Conservation (phyloP, 1,284 basidiomycete species). For the Pseudozyma sp. region DNA sequence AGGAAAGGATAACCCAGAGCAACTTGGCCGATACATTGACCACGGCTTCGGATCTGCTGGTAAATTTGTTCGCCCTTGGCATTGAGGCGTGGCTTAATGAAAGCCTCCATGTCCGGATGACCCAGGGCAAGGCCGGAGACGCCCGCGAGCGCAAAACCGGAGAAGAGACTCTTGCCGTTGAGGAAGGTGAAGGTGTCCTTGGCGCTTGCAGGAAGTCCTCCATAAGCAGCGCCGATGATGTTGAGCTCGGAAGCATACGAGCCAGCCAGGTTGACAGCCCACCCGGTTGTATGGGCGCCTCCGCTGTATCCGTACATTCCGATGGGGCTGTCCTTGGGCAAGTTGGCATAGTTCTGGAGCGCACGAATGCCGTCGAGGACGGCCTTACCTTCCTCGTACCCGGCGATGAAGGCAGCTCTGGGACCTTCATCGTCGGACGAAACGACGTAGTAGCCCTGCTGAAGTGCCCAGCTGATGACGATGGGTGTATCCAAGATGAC, state of each 20-base stretch:
- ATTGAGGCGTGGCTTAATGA: slow-evolving; percentile 23
- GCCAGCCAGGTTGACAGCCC: slow-evolving; percentile 38
- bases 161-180: slow-evolving; percentile 36
- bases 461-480: slow-evolving; percentile 48
- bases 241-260: slow-evolving; percentile 58
- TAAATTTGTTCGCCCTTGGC: slow-evolving; percentile 24
- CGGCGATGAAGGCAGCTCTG: slow-evolving; percentile 50
- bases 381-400: slow-evolving; percentile 52
- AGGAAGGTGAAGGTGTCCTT: slow-evolving; percentile 41
- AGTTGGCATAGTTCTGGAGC: slow-evolving; percentile 25
- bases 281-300: slow-evolving; percentile 57
- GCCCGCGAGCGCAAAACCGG: slow-evolving; percentile 58
- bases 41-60: slow-evolving; percentile 19
- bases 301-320: slow-evolving; percentile 58
- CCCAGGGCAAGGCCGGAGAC: slow-evolving; percentile 42
- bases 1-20: slow-evolving; percentile 25
- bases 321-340: slow-evolving; percentile 31
- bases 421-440: slow-evolving; percentile 60
- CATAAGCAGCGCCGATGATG: slow-evolving; percentile 56
- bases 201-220: slow-evolving; percentile 58
- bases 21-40: slow-evolving; percentile 40
- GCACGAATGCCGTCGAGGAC: slow-evolving; percentile 58
- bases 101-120: slow-evolving; percentile 44
- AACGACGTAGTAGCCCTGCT: slow-evolving; percentile 61
- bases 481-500: slow-evolving; percentile 37